Evolutionary conservation across 1,139 yeast genomes (phyloP).

Genomic region (Taphrina flavorubra): DNA sequence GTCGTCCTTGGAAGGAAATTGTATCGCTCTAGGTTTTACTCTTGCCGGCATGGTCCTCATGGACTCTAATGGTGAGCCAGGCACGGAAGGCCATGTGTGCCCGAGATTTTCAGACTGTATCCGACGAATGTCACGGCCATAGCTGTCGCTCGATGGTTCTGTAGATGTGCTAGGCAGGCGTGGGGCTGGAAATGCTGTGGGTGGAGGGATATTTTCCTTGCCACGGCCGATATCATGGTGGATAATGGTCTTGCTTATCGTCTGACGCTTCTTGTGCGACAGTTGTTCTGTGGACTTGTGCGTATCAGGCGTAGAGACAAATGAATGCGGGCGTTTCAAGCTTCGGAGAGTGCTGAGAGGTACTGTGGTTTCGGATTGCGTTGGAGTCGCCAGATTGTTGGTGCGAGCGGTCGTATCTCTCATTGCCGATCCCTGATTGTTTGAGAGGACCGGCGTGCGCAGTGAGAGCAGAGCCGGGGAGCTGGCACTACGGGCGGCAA

Average conservation of each 20-base stretch:
- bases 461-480: conserved; percentile 23
- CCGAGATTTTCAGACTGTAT: conserved; percentile 16
- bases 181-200: background rate
- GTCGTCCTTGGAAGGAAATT: background rate
- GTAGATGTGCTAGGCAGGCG: background rate
- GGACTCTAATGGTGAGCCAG: conserved; percentile 2
- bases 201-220: conserved; percentile 21
- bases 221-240: conserved; percentile 18
- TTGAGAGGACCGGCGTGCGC: background rate
- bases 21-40: background rate
- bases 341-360: conserved; percentile 6
- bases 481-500: conserved; percentile 33
- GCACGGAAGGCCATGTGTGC: conserved; percentile 6
- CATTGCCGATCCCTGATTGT: background rate
- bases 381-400: background rate
- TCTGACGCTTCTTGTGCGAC: background rate
- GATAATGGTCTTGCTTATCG: background rate
- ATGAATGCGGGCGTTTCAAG: conserved; percentile 19
- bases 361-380: background rate
- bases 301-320: background rate
- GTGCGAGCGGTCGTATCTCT: background rate
- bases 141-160: background rate
- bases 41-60: conserved; percentile 7
- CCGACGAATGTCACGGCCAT: conserved; percentile 5
- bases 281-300: background rate